Evolutionary conservation across 2,329 filamentous ascomycete genomes (phyloP).

Genomic region (Polychaeton citri): DNA sequence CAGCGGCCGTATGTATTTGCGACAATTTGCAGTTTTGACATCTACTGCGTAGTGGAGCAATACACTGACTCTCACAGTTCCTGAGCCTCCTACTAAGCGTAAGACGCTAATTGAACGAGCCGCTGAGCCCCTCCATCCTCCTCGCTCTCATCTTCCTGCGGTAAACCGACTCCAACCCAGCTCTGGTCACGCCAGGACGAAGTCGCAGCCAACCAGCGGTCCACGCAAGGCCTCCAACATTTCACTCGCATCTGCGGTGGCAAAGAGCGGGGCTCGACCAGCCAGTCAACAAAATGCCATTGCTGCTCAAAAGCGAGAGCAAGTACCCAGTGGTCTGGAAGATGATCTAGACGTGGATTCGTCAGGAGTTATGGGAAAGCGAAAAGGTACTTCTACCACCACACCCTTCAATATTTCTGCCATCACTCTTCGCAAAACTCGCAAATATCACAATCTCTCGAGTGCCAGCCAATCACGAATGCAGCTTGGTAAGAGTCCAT

Average conservation of each 20-base stretch:
- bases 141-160: constrained; percentile 11
- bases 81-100: constrained; percentile 36
- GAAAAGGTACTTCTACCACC: constrained; percentile 31
- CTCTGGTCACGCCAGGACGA: neutral
- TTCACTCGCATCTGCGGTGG: constrained; percentile 28
- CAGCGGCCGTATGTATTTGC: constrained; percentile 33
- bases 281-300: constrained; percentile 23
- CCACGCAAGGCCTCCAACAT: constrained; percentile 28
- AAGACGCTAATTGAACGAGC: constrained; percentile 37
- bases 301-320: neutral
- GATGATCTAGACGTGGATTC: constrained; percentile 17
- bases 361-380: constrained; percentile 19
- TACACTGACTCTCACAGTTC: constrained; percentile 18
- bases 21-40: no score
- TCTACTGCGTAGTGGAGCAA: neutral
- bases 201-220: constrained; percentile 21
- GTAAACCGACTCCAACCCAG: constrained; percentile 23
- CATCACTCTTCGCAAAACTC: constrained; percentile 18
- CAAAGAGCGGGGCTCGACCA: constrained; percentile 31
- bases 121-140: constrained; percentile 28
- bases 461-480: constrained; percentile 1
- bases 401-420: constrained; percentile 25
- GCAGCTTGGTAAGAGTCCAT: neutral
- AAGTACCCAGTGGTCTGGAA: constrained; percentile 17
- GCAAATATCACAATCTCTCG: constrained; percentile 17